Base-by-base conservation (phyloP, 305 asterid species). In the Fraxinus ornus region DNA sequence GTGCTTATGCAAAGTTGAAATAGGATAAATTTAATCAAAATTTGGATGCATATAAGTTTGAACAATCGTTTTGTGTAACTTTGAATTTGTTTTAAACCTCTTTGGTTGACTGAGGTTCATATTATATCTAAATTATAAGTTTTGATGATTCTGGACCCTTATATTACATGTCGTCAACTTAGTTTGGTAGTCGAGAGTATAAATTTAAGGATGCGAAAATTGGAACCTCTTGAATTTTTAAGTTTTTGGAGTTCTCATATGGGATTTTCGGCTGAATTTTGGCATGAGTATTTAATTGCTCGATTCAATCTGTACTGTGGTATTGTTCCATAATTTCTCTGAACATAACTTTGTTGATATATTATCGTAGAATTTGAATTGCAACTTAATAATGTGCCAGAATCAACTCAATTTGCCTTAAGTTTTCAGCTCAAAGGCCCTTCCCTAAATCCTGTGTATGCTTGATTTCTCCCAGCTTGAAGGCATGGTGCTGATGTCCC, bases 401-500 rank as follows among this genome's bases (percentile, higher is more conserved):
- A 60, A 60, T 57, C 68, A 57, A 57, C 28, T 19, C 28, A 55
- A 19, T 57, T 57, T 19, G 12, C 68, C 12, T 19, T 57, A 36
- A 5, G 8, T n/a, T 70, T 62, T n/a, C 26, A 7, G 76, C 72
- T 30, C 17, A 64, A 24, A 19, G 32, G 64, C 26, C 49, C 52
- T 19, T 79, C 12, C 8, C 35, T 76, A 74, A 81, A 55, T 17
- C 41, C 26, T 41, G 83, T 74, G 17, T 49, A 3, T 85, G 76
- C 60, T 68, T 78, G 55, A 73, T 33, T 49, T 81, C 85, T 88
- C 64, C 64, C 91, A 92, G 96, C 91, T 78, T 47, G 39, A 66
- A 83, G 87, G 37, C 85, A 95, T 92, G 97, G 91, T 92, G 21
- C 86, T 92, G 90, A 91, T 91, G 90, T 90, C 95, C 71, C 90